Evolutionary conservation across 805 yeast genomes (phyloP).

Genomic region (Hanseniaspora valbyensis): DNA sequence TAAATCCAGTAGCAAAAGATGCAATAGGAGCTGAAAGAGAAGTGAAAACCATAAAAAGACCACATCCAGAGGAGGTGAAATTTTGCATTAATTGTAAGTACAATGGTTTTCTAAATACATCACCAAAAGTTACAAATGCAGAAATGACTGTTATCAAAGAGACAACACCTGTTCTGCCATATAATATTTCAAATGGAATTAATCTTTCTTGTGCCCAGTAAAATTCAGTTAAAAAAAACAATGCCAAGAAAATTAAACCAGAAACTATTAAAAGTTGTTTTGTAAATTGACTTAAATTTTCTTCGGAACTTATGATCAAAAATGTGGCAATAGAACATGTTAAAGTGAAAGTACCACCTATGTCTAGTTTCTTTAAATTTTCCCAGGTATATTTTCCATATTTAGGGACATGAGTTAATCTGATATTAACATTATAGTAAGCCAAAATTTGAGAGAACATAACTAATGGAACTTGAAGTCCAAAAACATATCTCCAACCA

Average conservation of each 20-base stretch:
- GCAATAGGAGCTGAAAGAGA: slow-evolving; percentile 44
- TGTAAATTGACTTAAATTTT: slow-evolving; percentile 33
- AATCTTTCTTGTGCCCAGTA: slow-evolving; percentile 41
- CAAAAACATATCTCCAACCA: slow-evolving; percentile 58
- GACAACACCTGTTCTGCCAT: slow-evolving; percentile 45
- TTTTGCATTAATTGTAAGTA: slow-evolving; percentile 44
- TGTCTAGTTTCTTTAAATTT: slow-evolving; percentile 51
- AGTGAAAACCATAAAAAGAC: slow-evolving; percentile 45
- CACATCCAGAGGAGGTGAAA: slow-evolving; percentile 43
- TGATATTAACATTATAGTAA: slow-evolving; percentile 31
- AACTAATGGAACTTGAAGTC: slow-evolving; percentile 39
- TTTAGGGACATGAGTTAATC: slow-evolving; percentile 43
- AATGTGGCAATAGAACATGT: slow-evolving; percentile 41
- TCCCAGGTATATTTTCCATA: slow-evolving; percentile 35
- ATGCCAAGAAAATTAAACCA: slow-evolving; percentile 16
- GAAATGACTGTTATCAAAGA: slow-evolving; percentile 39
- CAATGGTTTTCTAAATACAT: slow-evolving; percentile 48
- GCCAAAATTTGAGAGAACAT: slow-evolving; percentile 31
- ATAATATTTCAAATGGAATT: slow-evolving; percentile 45
- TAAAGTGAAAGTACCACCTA: slow-evolving; percentile 52
- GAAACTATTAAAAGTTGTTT: slow-evolving; percentile 28
- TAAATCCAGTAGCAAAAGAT: slow-evolving; percentile 44
- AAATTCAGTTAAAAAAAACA: slow-evolving; percentile 29
- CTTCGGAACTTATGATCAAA: slow-evolving; percentile 37
- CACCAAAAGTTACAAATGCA: slow-evolving; percentile 36